Base-by-base conservation (phyloP, 108 stramenopile species). In the Nitzschia palea region DNA sequence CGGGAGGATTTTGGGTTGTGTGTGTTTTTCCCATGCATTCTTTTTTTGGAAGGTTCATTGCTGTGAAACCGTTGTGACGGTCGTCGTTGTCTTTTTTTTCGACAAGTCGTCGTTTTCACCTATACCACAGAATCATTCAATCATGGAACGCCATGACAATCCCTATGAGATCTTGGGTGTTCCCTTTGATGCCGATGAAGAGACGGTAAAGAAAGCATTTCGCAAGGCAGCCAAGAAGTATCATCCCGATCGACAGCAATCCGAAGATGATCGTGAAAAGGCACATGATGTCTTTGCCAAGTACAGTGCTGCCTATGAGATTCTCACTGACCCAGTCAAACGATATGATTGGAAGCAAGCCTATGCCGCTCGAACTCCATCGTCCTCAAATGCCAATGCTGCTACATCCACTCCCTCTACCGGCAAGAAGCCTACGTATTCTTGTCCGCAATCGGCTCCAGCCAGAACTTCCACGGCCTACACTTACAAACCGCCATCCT, bases 141-240 rank as follows among this genome's bases (percentile, higher is more conserved):
- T 9, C 12, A 73, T 65, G 63, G 64, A 73, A 20, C 34, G 44
- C 1, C n/a, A 22, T 26, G 70, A 71, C 2, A 76, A 91, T 55
- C 88, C 80, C 33, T 96, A 95, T 62, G 76, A 75, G 63, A 71
- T 93, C 26, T 75, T 96, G 2, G 91, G 93, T 12, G 75, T 97
- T 8, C 52, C 73, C 18, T 35, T 42, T 23, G 68, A 82, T 31
- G 92, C 95, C 43, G 80, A 76, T 36, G 59, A 69, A 2, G 61
- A 58, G 23, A 65, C 90, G 55, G 89, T 97, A 53, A 92, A 91
- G 65, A 67, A 76, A 47, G 86, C 94, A n/a, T 96, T 91, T 71
- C 68, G 72, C 3, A 57, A 70, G 55, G 30, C 68, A 20, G 79
- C 73, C 2, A 23, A 62, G 53, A 57, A 62, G 44, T 44, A 70